Evolutionary conservation across 2,329 filamentous ascomycete species (phyloP).

Genomic region (Colletotrichum lini): DNA sequence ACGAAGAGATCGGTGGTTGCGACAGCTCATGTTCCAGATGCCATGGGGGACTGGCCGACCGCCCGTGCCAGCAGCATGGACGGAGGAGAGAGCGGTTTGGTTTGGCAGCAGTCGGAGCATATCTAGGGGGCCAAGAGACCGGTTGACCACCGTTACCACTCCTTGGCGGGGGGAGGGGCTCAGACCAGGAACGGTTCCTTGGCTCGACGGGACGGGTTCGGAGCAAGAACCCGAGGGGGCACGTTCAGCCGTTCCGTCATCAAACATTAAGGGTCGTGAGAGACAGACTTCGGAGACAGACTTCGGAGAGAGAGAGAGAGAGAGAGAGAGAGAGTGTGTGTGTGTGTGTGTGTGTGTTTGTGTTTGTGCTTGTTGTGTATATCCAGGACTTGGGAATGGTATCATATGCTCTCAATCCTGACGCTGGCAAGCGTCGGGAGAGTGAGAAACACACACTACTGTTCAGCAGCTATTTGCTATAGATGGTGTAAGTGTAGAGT

Average conservation of each 20-base stretch:
- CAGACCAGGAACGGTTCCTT: conserved; percentile 14
- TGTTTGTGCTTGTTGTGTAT: no score
- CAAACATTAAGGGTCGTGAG: neutral
- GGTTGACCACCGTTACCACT: no score
- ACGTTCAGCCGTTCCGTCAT: conserved; percentile 27
- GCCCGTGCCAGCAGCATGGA: conserved; percentile 32
- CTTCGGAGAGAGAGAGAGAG: no score
- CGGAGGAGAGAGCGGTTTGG: conserved; percentile 8
- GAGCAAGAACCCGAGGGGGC: conserved; percentile 30
- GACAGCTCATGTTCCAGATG: conserved; percentile 41
- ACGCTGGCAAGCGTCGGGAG: conserved; percentile 9
- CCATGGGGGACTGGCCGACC: conserved; percentile 10
- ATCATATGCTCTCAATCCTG: conserved; percentile 5
- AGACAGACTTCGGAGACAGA: neutral
- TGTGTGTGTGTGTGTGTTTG: no score
- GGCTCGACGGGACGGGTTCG: conserved; percentile 19
- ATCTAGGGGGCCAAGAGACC: conserved; percentile 23
- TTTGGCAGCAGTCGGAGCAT: conserved; percentile 14
- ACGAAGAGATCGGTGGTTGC: conserved; percentile 38
- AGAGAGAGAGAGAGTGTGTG: no score
- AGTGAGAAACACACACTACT: neutral
- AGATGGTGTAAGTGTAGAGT: neutral
- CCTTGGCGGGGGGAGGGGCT: neutral
- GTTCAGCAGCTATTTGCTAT: conserved; percentile 1
- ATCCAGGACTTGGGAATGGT: conserved; percentile 2